A percentile compares a stretch with the other conserved stretches of the same genome.
These are phyloP conservation scores for Penicillium sclerotiorum DNA, from an alignment of 2,329 filamentous ascomycete species.

Conservation along the genomic window DNA sequence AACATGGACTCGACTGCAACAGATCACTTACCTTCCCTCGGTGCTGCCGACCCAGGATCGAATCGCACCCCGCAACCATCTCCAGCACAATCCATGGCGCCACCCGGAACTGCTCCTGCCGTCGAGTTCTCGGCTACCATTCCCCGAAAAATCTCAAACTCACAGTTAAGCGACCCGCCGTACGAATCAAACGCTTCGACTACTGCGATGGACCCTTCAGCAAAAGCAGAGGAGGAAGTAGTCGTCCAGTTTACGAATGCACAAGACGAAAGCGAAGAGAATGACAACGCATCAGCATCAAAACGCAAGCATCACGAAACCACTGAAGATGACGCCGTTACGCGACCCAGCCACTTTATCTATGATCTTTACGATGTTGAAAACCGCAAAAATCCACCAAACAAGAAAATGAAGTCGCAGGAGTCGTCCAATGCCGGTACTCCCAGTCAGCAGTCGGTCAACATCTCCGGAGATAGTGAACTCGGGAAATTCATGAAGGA, in stretches of 20 bases:
- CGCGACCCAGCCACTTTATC: slow-evolving; percentile 54
- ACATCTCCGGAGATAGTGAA: slow-evolving; percentile 55
- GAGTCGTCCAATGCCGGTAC: slow-evolving; percentile 48
- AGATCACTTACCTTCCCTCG: slow-evolving; percentile 28
- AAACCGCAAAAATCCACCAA: slow-evolving; percentile 62
- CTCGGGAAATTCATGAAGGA: slow-evolving; percentile 70
- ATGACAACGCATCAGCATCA: slow-evolving; percentile 26
- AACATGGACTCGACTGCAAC: slow-evolving; percentile 5
- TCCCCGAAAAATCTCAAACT: slow-evolving; percentile 9
- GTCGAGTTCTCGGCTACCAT: slow-evolving; percentile 26
- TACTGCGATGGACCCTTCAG: slow-evolving; percentile 15
- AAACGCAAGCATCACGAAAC: slow-evolving; percentile 37
- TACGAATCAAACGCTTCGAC: no score
- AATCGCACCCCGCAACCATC: slow-evolving; percentile 15
- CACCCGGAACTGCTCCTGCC: slow-evolving; percentile 29
- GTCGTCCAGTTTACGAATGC: slow-evolving; percentile 34
- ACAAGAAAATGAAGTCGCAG: slow-evolving; percentile 66
- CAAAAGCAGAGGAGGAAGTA: slow-evolving; percentile 20
- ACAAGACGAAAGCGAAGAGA: slow-evolving; percentile 21
- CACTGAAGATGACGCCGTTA: slow-evolving; percentile 33
- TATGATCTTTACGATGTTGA: slow-evolving; percentile 77
- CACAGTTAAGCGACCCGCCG: no score
- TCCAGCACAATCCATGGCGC: slow-evolving; percentile 19
- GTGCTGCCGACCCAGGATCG: slow-evolving; percentile 23
- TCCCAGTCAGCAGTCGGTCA: slow-evolving; percentile 46